Evolutionary conservation across 148 eudicot species (phyloP), one percentile per base, ranked within the genome.

Genomic region (Chenopodium quinoa): DNA sequence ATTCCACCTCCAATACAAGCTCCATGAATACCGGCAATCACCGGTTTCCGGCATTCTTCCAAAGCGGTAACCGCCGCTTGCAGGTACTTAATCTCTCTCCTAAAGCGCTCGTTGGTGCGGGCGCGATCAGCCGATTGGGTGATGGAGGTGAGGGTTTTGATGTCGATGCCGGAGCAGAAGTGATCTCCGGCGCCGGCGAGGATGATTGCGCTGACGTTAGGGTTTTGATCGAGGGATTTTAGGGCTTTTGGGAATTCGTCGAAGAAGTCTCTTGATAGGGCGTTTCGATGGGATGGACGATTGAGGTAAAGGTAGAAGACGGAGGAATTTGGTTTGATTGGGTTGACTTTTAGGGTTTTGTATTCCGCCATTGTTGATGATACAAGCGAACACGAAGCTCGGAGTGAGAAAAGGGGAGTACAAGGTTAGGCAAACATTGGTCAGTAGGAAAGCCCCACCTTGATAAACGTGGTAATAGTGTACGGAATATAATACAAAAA

Each of bases 151-250:
- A 92, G 89, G 79, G 87, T 7, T 67, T 80, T 75, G 81, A 96
- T 81, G 80, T 96, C 99, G 82, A 96, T 92, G 37, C 99, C 99
- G 79, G 99, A 73, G 89, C 95, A 96, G 85, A 96, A 96, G 72
- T 91, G 91, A 1, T 80, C 17, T 37, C 98, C 98, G 76, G 76
- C 73, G 66, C 90, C 94, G 80, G 93, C 69, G 34, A 96, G 90
- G 79, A 96, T 73, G 58, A 96, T 81, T 77, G 89, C 98, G 87
- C 34, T 73, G 80, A 81, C 93, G 54, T 83, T 11, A 31, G 95
- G 98, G 90, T 91, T 87, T 7, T 78, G 89, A 83, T 93, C 97
- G 68, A 96, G 95, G 56, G 83, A 81, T 12, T 88, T 81, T 2
- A 96, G 89, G 86, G 99, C 99, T 46, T 82, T 79, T 37, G 93